Conservation (phyloP, 306 rosid species). For the Quercus parvula region DNA sequence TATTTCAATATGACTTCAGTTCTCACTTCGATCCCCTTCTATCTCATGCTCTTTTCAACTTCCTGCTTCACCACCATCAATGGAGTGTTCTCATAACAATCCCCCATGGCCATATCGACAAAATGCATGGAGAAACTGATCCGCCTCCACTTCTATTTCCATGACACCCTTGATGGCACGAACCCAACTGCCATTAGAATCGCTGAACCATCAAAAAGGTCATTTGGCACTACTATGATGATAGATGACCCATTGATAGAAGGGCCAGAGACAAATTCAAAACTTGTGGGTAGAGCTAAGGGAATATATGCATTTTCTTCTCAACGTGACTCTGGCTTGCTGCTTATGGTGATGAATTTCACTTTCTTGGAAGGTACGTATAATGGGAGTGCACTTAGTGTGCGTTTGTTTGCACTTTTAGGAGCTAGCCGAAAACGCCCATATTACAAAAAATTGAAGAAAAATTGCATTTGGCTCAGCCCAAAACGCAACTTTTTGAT, state of each 20-base stretch:
- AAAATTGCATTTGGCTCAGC: no score
- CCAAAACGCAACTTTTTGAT: no score
- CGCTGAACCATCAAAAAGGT: not conserved
- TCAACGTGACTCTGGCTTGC: constrained; percentile 27
- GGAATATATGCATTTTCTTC: constrained; percentile 40
- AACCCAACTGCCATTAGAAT: constrained; percentile 28
- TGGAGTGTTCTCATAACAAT: constrained; percentile 15
- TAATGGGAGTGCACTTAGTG: constrained; percentile 29
- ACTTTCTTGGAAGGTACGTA: constrained; percentile 25
- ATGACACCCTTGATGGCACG: constrained; percentile 28
- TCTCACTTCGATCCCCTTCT: not conserved
- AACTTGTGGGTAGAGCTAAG: constrained; percentile 32
- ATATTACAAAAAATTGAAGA: no score
- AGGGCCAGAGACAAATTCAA: constrained; percentile 22
- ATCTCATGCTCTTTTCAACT: constrained; percentile 2
- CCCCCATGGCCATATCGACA: not conserved
- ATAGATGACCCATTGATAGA: constrained; percentile 28
- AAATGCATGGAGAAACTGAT: constrained; percentile 28
- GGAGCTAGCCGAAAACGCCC: no score
- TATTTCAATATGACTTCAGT: not conserved
- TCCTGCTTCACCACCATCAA: not conserved
- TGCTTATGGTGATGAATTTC: constrained; percentile 29
- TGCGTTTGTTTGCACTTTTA: no score
- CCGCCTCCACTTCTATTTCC: constrained; percentile 45
- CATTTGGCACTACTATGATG: constrained; percentile 23